Evolutionary conservation across 768 basidiomycete genomes (phyloP).

Genomic region (Lyophyllum decastes): DNA sequence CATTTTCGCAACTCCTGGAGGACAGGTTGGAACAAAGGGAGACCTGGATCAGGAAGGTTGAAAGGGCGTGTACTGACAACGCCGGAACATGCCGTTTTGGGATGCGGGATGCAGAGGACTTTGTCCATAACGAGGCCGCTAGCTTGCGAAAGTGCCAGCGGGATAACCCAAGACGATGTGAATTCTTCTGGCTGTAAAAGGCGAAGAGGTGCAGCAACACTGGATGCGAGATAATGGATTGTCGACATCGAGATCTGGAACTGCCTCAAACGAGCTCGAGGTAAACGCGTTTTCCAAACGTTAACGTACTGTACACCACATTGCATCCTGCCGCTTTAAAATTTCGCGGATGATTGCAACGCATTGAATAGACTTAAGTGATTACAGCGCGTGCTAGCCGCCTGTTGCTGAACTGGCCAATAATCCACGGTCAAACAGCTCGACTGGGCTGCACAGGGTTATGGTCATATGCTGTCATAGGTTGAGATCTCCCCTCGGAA

Average conservation of each 20-base stretch:
- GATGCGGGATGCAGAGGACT: conserved; percentile 24
- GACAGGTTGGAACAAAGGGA: conserved; percentile 44
- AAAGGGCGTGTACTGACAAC: conserved; percentile 38
- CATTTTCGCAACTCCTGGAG: conserved; percentile 37
- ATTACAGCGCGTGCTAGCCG: not conserved
- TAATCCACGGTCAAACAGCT: too few relatives aligned
- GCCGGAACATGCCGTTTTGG: conserved; percentile 48
- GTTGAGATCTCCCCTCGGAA: not conserved
- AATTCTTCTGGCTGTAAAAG: not conserved
- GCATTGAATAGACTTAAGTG: not conserved
- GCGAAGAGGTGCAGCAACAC: not conserved
- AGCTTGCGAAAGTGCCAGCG: not conserved
- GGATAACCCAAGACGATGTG: not conserved
- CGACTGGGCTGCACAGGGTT: too few relatives aligned
- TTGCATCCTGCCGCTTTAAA: not conserved
- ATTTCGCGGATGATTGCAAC: not conserved
- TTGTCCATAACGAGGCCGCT: not conserved
- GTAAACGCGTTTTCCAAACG: not conserved
- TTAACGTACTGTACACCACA: not conserved
- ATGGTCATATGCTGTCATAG: not conserved
- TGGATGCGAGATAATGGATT: not conserved
- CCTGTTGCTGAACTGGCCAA: not conserved
- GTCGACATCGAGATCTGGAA: not conserved
- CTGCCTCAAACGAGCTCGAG: conserved; percentile 4
- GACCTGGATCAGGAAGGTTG: conserved; percentile 51